Evolutionary conservation across 2,329 filamentous ascomycete species (phyloP).

Genomic region (Ceratocystis colombiana): DNA sequence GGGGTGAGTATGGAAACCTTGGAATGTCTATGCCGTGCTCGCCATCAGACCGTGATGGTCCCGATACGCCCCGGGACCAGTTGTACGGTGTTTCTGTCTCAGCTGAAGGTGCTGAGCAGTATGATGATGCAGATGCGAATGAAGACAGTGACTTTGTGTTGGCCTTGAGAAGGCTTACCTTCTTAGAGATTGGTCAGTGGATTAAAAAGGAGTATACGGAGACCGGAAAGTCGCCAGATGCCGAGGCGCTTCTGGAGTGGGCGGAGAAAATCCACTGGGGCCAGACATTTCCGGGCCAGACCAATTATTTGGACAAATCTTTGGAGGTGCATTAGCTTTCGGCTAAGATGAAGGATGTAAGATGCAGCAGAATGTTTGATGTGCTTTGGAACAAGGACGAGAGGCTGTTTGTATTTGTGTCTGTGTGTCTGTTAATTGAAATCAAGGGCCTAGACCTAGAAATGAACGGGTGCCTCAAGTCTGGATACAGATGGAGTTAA

Average conservation of each 20-base stretch:
- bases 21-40: constrained; percentile 7
- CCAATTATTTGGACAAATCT: constrained; percentile 12
- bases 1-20: background rate
- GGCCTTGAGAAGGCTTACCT: constrained; percentile 12
- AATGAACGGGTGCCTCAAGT: background rate
- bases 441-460: background rate
- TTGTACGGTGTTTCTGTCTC: background rate
- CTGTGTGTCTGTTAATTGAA: background rate
- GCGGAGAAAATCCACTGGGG: constrained; percentile 23
- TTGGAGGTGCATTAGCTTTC: constrained; percentile 9
- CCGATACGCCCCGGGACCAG: constrained; percentile 19
- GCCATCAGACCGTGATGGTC: constrained; percentile 20
- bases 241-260: constrained; percentile 15
- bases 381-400: background rate
- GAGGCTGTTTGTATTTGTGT: background rate
- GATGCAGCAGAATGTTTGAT: background rate
- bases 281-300: constrained; percentile 15
- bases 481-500: background rate
- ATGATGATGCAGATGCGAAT: constrained; percentile 4
- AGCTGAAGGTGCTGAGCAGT: constrained; percentile 1
- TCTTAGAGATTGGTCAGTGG: constrained; percentile 20
- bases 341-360: background rate
- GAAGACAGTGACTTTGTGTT: constrained; percentile 1
- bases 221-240: constrained; percentile 11
- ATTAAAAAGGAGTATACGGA: constrained; percentile 16